Percentiles rank a stretch among this genome's conserved stretches.
Evolutionary conservation across 441 rosid genomes (phyloP).

Genomic region (Populus hybrid): DNA sequence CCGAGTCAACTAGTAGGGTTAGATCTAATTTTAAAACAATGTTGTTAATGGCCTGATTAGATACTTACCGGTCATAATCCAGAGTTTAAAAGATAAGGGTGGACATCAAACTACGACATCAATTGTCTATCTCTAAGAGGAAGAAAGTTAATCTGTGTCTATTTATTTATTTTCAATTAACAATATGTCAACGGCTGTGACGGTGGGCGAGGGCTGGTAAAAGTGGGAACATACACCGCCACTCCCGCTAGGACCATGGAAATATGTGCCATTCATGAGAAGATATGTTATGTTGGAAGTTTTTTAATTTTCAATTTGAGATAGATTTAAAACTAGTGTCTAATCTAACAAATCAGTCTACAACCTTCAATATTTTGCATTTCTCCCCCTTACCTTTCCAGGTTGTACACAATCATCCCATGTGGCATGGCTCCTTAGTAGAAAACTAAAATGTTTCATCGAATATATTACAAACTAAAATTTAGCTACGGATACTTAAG

Average conservation of each 20-base stretch:
- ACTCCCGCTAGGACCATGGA: conserved; percentile 33
- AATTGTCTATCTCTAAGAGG: conserved; percentile 23
- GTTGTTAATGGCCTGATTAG: not conserved
- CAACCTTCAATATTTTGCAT: too few relatives aligned
- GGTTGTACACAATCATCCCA: too few relatives aligned
- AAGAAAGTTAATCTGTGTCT: not conserved
- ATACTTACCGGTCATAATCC: not conserved
- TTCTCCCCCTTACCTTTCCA: too few relatives aligned
- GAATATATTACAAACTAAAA: too few relatives aligned
- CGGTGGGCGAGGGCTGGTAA: conserved; percentile 22
- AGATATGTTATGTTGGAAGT: not conserved
- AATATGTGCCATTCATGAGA: conserved; percentile 19
- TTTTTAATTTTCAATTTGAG: not conserved
- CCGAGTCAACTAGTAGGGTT: too few relatives aligned
- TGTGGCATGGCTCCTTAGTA: too few relatives aligned
- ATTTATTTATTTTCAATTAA: not conserved
- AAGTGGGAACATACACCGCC: conserved; percentile 42
- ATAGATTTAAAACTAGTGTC: too few relatives aligned
- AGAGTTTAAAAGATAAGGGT: not conserved
- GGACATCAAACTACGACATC: conserved; percentile 14
- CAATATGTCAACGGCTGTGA: conserved; percentile 16
- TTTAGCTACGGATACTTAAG: too few relatives aligned
- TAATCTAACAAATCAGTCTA: too few relatives aligned
- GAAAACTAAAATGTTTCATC: too few relatives aligned
- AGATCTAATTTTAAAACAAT: too few relatives aligned